Conservation (phyloP, 2,329 filamentous ascomycete genomes). For the Penicillium sclerotigenum region DNA sequence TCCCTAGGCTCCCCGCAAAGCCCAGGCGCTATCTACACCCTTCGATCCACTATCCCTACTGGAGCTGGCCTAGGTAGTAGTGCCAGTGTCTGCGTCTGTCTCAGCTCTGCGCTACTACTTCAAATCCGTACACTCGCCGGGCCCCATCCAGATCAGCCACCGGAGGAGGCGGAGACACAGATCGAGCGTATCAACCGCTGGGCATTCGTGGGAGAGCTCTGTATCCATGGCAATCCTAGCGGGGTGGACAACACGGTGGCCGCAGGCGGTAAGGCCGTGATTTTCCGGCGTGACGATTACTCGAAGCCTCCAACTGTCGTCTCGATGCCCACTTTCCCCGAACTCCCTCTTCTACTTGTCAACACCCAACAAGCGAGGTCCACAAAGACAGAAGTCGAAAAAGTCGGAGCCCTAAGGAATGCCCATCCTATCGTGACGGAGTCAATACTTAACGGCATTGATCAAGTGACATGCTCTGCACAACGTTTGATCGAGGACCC, state of each 20-base stretch:
- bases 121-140: conserved; percentile 86
- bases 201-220: conserved; percentile 96
- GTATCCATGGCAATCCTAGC: conserved; percentile 94
- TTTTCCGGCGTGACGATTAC: conserved; percentile 81
- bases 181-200: conserved; percentile 95
- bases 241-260: conserved; percentile 97
- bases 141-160: conserved; percentile 86
- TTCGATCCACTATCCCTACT: conserved; percentile 91
- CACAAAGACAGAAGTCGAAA: conserved; percentile 79
- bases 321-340: conserved; percentile 81
- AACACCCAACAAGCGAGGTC: conserved; percentile 87
- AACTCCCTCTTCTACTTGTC: conserved; percentile 83
- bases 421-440: conserved; percentile 74
- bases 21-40: conserved; percentile 78
- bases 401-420: conserved; percentile 71
- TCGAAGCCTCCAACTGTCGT: conserved; percentile 71
- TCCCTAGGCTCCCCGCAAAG: conserved; percentile 78
- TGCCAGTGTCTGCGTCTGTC: conserved; percentile 87
- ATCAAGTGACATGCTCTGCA: conserved; percentile 58
- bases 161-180: conserved; percentile 82
- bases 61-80: conserved; percentile 88
- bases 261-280: conserved; percentile 86
- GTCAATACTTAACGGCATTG: conserved; percentile 79
- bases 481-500: conserved; percentile 56
- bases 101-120: conserved; percentile 77